Evolutionary conservation across 2,329 filamentous ascomycete species (phyloP).

Genomic region (Seiridium unicorne): DNA sequence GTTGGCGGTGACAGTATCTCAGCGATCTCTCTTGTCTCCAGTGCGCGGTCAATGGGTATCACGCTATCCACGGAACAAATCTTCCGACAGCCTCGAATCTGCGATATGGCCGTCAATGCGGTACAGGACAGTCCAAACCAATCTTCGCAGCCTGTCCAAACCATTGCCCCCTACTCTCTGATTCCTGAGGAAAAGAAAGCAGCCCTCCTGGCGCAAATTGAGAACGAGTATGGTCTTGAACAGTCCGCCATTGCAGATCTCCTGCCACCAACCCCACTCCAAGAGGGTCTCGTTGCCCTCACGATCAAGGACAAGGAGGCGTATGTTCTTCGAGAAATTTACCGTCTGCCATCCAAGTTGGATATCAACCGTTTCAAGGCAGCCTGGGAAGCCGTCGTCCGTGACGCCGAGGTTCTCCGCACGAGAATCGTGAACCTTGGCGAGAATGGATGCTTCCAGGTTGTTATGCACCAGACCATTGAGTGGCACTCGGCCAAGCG

Average conservation of each 20-base stretch:
- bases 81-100: background rate
- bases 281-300: background rate
- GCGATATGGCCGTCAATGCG: background rate
- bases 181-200: background rate
- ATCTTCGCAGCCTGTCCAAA: no score
- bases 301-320: background rate
- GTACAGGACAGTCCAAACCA: background rate
- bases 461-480: background rate
- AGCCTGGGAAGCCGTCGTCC: conserved; percentile 1
- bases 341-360: background rate
- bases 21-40: background rate
- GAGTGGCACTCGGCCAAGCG: background rate
- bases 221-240: background rate
- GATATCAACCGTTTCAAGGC: conserved; percentile 1
- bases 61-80: conserved; percentile 7
- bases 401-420: background rate
- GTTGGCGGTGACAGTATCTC: conserved; percentile 3
- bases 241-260: background rate
- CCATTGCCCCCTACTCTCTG: background rate
- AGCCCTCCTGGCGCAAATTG: background rate
- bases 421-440: background rate
- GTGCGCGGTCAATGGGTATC: background rate
- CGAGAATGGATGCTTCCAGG: background rate
- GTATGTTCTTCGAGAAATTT: background rate
- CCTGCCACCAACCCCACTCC: background rate